These are phyloP conservation scores for Boletus vermiculosoides DNA, from an alignment of 768 basidiomycete species.

Conservation along the genomic window DNA sequence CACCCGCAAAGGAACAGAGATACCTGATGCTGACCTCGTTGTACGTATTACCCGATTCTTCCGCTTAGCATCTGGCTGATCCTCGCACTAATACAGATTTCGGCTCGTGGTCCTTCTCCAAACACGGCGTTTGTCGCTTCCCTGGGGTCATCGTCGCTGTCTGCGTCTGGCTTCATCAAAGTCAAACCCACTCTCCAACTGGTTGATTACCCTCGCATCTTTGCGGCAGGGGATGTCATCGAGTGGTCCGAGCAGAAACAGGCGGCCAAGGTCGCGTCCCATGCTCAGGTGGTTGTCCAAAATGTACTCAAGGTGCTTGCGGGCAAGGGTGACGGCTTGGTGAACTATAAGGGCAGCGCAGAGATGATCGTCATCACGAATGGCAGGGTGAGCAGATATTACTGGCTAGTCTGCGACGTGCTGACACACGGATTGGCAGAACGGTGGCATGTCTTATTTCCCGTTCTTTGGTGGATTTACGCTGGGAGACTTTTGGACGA, in stretches of 20 bases:
- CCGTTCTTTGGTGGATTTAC: conserved; percentile 44
- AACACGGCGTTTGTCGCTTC: conserved; percentile 54
- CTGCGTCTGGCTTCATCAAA: conserved; percentile 44
- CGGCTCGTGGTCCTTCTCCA: conserved; percentile 38
- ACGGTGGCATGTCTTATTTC: conserved; percentile 40
- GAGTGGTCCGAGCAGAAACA: conserved; percentile 67
- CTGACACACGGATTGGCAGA: conserved; percentile 27
- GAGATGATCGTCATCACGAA: conserved; percentile 57
- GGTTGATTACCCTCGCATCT: conserved; percentile 48
- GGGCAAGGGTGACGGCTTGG: conserved; percentile 33
- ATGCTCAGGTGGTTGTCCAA: conserved; percentile 43
- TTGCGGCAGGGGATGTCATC: conserved; percentile 65
- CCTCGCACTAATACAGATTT: conserved; percentile 16
- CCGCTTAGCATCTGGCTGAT: conserved; percentile 1
- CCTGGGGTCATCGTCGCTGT: conserved; percentile 39
- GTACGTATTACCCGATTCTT: conserved; percentile 36
- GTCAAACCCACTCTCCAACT: conserved; percentile 61
- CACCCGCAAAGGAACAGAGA: conserved; percentile 49
- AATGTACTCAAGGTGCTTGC: conserved; percentile 50
- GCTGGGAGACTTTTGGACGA: conserved; percentile 44
- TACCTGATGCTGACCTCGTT: conserved; percentile 55
- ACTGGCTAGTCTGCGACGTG: background rate
- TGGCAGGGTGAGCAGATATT: conserved; percentile 44
- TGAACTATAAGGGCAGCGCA: conserved; percentile 46
- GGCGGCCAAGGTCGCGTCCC: conserved; percentile 44